Conservation (phyloP, 2,329 filamentous ascomycete species). For the Knufia petricola region DNA sequence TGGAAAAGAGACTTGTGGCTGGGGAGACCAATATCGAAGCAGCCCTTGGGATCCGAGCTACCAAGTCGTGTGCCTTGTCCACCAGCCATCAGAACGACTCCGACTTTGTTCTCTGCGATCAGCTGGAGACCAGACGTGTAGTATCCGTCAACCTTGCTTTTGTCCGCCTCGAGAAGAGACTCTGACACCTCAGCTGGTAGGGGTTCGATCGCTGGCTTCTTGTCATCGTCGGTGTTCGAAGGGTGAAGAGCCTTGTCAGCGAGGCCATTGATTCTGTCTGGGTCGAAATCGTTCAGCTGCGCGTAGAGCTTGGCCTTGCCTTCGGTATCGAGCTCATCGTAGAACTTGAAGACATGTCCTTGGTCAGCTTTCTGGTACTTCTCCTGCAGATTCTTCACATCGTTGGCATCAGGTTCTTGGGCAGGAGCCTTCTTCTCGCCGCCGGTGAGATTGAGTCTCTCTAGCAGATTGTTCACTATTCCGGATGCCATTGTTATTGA, state of each 20-base stretch:
- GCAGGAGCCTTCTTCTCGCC: slow-evolving; percentile 28
- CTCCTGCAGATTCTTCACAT: slow-evolving; percentile 57
- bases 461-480: slow-evolving; percentile 40
- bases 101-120: slow-evolving; percentile 60
- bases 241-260: slow-evolving; percentile 74
- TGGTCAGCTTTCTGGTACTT: slow-evolving; percentile 68
- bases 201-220: slow-evolving; percentile 60
- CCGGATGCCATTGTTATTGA: slow-evolving; percentile 34
- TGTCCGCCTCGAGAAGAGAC: slow-evolving; percentile 80
- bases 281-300: slow-evolving; percentile 75
- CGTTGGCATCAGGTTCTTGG: slow-evolving; percentile 50
- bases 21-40: slow-evolving; percentile 90
- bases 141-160: slow-evolving; percentile 71
- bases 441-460: slow-evolving; percentile 36
- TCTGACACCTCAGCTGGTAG: slow-evolving; percentile 78
- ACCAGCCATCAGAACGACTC: slow-evolving; percentile 91
- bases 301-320: slow-evolving; percentile 73
- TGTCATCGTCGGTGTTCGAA: slow-evolving; percentile 45
- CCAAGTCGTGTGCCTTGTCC: slow-evolving; percentile 92
- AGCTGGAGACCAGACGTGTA: slow-evolving; percentile 60
- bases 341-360: slow-evolving; percentile 78
- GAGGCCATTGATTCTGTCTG: slow-evolving; percentile 77
- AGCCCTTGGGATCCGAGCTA: slow-evolving; percentile 92
- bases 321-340: slow-evolving; percentile 61
- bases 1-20: slow-evolving; percentile 94